These are phyloP conservation scores for Corinectria fuckeliana DNA, from an alignment of 2,329 filamentous ascomycete species.

Conservation along the genomic window DNA sequence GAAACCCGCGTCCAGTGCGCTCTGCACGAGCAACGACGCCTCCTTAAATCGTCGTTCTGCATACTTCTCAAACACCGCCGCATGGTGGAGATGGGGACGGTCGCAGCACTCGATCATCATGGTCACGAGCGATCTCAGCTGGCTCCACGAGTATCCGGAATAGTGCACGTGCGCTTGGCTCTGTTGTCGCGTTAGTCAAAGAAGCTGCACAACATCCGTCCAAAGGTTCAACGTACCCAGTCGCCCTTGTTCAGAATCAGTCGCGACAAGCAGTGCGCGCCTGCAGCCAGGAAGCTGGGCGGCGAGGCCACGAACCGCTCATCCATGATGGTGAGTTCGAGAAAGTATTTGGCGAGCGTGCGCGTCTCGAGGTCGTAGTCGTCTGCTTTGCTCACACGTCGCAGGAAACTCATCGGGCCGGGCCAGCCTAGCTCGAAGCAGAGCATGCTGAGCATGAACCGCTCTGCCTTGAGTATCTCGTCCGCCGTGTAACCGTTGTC, in stretches of 20 bases:
- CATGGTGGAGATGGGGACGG: conserved; percentile 79
- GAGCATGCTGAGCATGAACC: conserved; percentile 97
- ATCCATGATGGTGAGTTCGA: conserved; percentile 97
- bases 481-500: conserved; percentile 88
- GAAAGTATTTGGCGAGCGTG: conserved; percentile 95
- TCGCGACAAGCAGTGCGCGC: conserved; percentile 89
- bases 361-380: conserved; percentile 96
- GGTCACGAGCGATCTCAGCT: conserved; percentile 78
- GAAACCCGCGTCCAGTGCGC: conserved; percentile 70
- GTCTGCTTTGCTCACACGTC: conserved; percentile 97
- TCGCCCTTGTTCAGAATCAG: conserved; percentile 88
- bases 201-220: neutral
- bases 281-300: conserved; percentile 89
- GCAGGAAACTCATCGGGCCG: conserved; percentile 98
- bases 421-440: conserved; percentile 96
- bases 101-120: conserved; percentile 90
- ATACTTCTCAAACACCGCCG: conserved; percentile 92
- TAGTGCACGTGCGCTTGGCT: conserved; percentile 86
- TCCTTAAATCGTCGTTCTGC: conserved; percentile 85
- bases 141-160: conserved; percentile 88
- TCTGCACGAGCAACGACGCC: conserved; percentile 80
- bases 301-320: conserved; percentile 93
- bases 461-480: conserved; percentile 95
- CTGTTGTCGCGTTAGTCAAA: conserved; percentile 56
- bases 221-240: conserved; percentile 71